phyloP scores from a whole-genome alignment of 345 rosid species.

The Hibiscus tridactylites region DNA sequence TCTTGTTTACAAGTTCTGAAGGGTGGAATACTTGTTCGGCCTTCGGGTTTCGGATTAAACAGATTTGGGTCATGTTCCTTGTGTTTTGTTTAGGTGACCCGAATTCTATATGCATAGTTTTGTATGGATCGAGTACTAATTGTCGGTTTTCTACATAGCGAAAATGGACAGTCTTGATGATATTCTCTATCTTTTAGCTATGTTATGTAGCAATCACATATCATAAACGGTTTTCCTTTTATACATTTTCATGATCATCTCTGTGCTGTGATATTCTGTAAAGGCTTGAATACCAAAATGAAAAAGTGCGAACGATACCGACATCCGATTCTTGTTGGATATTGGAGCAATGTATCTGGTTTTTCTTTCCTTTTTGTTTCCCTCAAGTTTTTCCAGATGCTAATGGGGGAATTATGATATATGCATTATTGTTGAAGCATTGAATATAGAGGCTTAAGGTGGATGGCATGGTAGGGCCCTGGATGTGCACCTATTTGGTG shows the following conservation, averaged over 20 bases:
- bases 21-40: constrained; percentile 8
- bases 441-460: neutral
- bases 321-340: neutral
- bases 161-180: constrained; percentile 11
- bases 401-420: neutral
- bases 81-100: constrained; percentile 27
- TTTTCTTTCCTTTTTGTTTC: neutral
- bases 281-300: too few species aligned
- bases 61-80: constrained; percentile 22
- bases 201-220: neutral
- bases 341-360: neutral
- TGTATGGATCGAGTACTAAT: constrained; percentile 2
- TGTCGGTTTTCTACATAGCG: constrained; percentile 15
- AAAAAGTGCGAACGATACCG: neutral
- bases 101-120: constrained; percentile 10
- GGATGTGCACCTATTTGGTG: constrained; percentile 21
- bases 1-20: constrained; percentile 4
- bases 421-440: constrained; percentile 1
- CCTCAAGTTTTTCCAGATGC: neutral
- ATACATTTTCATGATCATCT: neutral
- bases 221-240: neutral
- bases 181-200: neutral
- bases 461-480: constrained; percentile 21
- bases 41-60: constrained; percentile 19
- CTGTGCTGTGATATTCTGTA: neutral